These are phyloP conservation scores for Neckera pumila DNA, from an alignment of 225 moss, liverwort and hornwort species.

Conservation along the genomic window DNA sequence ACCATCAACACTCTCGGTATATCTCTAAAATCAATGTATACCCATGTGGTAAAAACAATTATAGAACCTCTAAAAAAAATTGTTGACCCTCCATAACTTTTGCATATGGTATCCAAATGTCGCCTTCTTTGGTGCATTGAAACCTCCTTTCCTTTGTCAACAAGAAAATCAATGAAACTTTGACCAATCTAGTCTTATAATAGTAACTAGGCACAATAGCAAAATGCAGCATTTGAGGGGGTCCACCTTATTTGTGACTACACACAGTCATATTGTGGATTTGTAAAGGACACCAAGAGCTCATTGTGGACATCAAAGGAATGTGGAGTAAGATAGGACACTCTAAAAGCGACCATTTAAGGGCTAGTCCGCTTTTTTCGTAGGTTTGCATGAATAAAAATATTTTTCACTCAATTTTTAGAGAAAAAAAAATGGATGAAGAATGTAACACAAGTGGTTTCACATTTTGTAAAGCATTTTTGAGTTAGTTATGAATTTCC, in stretches of 20 bases:
- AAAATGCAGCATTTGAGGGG: accelerated
- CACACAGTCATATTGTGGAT: not conserved
- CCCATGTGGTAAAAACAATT: not conserved
- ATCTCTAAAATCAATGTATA: no score
- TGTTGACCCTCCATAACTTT: not conserved
- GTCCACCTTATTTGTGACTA: not conserved
- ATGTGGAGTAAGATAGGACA: no score
- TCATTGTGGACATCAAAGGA: not conserved
- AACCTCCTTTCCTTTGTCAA: not conserved
- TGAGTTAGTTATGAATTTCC: no score
- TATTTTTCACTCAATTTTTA: no score
- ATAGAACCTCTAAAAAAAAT: not conserved
- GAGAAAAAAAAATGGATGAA: no score
- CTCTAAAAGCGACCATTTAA: no score
- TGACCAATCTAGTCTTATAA: not conserved
- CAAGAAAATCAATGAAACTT: not conserved
- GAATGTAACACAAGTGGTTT: no score
- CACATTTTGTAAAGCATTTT: no score
- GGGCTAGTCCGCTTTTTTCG: no score
- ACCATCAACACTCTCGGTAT: no score
- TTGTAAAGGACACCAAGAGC: not conserved
- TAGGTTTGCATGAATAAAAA: no score
- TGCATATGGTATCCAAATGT: not conserved
- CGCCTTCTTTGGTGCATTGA: not conserved
- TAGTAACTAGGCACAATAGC: not conserved